Evolutionary conservation across 2,329 filamentous ascomycete species (phyloP), one percentile per base, ranked within the genome.

Genomic region (Colletotrichum graminicola): DNA sequence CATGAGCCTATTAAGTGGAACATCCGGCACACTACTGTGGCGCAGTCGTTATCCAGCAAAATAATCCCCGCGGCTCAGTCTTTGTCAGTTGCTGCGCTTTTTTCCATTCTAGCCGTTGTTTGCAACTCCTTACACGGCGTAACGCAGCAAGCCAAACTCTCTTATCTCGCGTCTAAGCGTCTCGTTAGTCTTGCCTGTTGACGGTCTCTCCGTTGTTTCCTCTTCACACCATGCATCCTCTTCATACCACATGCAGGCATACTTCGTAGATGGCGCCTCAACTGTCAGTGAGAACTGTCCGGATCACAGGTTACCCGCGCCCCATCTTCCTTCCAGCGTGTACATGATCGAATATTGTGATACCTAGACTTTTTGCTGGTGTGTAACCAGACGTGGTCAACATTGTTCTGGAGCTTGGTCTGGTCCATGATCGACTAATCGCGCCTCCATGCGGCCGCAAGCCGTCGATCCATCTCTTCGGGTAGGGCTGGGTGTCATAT

Each of bases 91-190:
- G 18, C 18, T 26, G 49, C 49, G 39, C 61, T 55, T 34, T 36
- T 26, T 63, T 55, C 61, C 49, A n/a, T 39, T 45, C 21, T 32
- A n/a, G 12, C 5, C 21, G 11, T 41, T 49, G 36, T 26, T 34
- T 34, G 49, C n/a, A 26, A 29, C 34, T 32, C 57, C 2, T 54
- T 36, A 47, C 54, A 29, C 21, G 26, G 23, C 63, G 64, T 71
- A 71, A 61, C 59, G 39, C 65, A 71, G 65, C 68, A 71, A 71
- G 63, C 68, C 68, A 68, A 34, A 68, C 43, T 1, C 18, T 43
- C 21, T 43, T 32, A 32, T 29, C 18, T 8, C 59, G 59, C 65
- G 68, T 29, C 55, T 63, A 39, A 41, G n/a, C 39, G 21, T 18
- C 23, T 8, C 12, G 32, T 16, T 7, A 21, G 14, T 36, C 54